Evolutionary conservation across 352 stramenopile genomes (phyloP).

Genomic region (Achlya hypogyna): DNA sequence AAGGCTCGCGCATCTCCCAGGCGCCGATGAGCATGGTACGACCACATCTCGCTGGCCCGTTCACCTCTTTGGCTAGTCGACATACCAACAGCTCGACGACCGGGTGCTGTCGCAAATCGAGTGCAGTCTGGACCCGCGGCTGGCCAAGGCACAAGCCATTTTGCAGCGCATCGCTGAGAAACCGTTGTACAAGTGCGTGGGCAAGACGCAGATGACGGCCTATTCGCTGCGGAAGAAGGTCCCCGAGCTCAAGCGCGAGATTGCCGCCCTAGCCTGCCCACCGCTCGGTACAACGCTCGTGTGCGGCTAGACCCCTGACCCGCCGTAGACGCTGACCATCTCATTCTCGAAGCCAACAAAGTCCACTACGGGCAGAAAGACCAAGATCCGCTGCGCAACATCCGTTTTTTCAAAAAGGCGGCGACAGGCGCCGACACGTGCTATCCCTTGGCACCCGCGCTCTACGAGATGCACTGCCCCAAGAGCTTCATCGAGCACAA

Average conservation of each 20-base stretch:
- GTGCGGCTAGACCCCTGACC: constrained; percentile 23
- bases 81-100: constrained; percentile 79
- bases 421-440: constrained; percentile 34
- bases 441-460: constrained; percentile 39
- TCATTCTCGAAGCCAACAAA: constrained; percentile 75
- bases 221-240: constrained; percentile 39
- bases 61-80: constrained; percentile 23
- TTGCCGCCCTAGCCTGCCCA: constrained; percentile 29
- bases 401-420: constrained; percentile 77
- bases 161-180: constrained; percentile 55
- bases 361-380: constrained; percentile 78
- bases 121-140: constrained; percentile 40
- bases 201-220: constrained; percentile 44
- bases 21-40: constrained; percentile 41
- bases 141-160: constrained; percentile 41
- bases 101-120: constrained; percentile 68
- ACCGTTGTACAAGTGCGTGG: constrained; percentile 70
- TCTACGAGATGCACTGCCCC: constrained; percentile 61
- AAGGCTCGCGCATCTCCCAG: constrained; percentile 54
- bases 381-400: constrained; percentile 51
- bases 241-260: constrained; percentile 46
- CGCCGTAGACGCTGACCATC: constrained; percentile 33
- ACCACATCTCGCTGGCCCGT: not conserved
- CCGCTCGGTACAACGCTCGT: not conserved
- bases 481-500: constrained; percentile 54